Percentiles rank a stretch among this genome's conserved stretches.
These are phyloP conservation scores for Phytophthora ohioensis DNA, from an alignment of 352 stramenopile genomes.

Conservation along the genomic window DNA sequence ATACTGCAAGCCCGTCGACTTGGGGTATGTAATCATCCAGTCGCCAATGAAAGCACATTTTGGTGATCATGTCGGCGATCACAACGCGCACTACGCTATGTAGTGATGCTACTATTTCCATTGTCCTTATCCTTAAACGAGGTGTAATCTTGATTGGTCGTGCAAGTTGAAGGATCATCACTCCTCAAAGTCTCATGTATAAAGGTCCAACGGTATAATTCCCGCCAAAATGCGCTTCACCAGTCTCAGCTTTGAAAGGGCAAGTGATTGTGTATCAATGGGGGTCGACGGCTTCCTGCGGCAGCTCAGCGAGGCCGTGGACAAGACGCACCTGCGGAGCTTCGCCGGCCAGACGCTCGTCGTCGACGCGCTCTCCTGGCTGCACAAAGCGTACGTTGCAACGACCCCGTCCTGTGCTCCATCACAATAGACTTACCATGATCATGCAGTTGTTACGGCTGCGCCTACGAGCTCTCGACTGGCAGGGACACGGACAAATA, in stretches of 20 bases:
- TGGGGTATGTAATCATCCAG: too few species aligned
- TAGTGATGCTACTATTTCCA: not conserved
- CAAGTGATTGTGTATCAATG: constrained; percentile 33
- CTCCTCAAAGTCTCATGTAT: constrained; percentile 7
- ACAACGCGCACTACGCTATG: not conserved
- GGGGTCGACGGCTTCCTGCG: constrained; percentile 76
- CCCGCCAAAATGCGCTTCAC: constrained; percentile 15
- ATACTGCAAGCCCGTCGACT: too few species aligned
- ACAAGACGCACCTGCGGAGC: constrained; percentile 59
- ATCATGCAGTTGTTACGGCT: constrained; percentile 72
- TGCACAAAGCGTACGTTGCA: constrained; percentile 78
- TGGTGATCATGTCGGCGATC: too few species aligned
- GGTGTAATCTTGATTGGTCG: too few species aligned
- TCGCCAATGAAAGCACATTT: too few species aligned
- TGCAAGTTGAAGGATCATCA: constrained; percentile 4
- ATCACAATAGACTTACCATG: constrained; percentile 8
- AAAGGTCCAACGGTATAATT: constrained; percentile 18
- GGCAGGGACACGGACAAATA: constrained; percentile 71
- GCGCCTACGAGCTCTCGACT: constrained; percentile 76
- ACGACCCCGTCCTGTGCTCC: not conserved
- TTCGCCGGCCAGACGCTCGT: constrained; percentile 69
- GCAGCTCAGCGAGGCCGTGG: constrained; percentile 61
- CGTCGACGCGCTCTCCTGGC: constrained; percentile 81
- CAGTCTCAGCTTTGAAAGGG: constrained; percentile 1
- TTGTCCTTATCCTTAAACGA: too few species aligned